A percentile compares a stretch with the other conserved stretches of the same genome.
Evolutionary conservation across 2,329 filamentous ascomycete species (phyloP).

Genomic region (Massarina eburnea): DNA sequence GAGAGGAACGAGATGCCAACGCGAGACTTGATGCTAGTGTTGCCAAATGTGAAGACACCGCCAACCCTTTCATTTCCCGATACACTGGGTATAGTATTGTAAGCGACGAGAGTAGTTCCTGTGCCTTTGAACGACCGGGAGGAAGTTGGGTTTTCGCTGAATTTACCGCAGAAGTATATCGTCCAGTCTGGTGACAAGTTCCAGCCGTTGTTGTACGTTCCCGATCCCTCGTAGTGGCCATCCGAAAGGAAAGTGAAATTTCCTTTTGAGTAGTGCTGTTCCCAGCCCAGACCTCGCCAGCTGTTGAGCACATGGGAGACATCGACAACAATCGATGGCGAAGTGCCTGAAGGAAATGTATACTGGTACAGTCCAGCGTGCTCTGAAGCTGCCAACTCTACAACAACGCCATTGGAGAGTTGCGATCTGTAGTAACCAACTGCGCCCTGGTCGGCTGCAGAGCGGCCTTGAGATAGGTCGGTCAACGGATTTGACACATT

Average conservation of each 20-base stretch:
- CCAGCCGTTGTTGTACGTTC: constrained; percentile 68
- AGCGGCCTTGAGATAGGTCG: constrained; percentile 57
- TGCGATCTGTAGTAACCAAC: constrained; percentile 65
- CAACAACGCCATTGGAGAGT: constrained; percentile 56
- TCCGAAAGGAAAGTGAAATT: constrained; percentile 56
- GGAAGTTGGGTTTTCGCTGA: constrained; percentile 46
- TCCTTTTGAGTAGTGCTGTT: constrained; percentile 65
- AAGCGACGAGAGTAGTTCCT: constrained; percentile 14
- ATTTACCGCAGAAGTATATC: constrained; percentile 65
- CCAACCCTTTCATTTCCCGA: constrained; percentile 38
- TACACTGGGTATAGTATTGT: constrained; percentile 25
- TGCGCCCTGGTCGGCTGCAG: constrained; percentile 53
- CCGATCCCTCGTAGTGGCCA: constrained; percentile 60
- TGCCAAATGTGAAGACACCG: constrained; percentile 57
- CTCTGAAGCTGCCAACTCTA: constrained; percentile 60
- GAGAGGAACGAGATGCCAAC: constrained; percentile 73
- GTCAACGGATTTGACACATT: constrained; percentile 54
- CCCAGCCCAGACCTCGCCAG: constrained; percentile 60
- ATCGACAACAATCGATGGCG: constrained; percentile 59
- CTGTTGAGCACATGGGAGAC: constrained; percentile 66
- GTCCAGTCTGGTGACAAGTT: constrained; percentile 64
- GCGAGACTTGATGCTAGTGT: constrained; percentile 54
- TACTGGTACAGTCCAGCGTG: constrained; percentile 63
- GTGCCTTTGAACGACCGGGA: constrained; percentile 36
- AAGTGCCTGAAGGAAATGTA: constrained; percentile 52